Evolutionary conservation across 441 rosid species (phyloP).

Genomic region (Metrosideros polymorpha): DNA sequence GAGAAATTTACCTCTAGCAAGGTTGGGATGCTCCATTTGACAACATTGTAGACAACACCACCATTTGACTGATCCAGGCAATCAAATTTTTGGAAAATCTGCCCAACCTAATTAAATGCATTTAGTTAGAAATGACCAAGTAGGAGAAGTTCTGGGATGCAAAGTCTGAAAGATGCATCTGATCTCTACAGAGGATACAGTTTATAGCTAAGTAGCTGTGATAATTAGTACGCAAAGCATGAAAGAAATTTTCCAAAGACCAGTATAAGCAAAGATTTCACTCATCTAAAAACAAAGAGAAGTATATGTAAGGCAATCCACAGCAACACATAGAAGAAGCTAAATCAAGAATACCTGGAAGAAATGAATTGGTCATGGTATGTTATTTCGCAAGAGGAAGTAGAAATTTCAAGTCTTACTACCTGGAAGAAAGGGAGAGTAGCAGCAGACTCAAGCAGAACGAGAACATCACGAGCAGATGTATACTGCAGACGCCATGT

Average conservation of each 20-base stretch:
- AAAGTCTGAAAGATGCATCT: not conserved
- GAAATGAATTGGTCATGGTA: not conserved
- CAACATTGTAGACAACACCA: constrained; percentile 73
- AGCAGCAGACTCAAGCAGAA: constrained; percentile 78
- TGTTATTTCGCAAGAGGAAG: not conserved
- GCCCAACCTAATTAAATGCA: constrained; percentile 51
- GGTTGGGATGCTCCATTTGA: constrained; percentile 76
- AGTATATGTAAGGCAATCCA: not conserved
- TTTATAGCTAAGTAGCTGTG: not conserved
- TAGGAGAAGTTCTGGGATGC: not conserved
- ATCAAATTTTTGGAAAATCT: constrained; percentile 76
- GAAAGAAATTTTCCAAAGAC: not conserved
- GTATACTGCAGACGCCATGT: constrained; percentile 95
- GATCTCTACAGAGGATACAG: not conserved
- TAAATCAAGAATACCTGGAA: not conserved
- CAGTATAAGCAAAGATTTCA: not conserved
- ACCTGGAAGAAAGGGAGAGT: constrained; percentile 88
- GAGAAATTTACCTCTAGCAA: constrained; percentile 54
- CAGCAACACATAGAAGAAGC: not conserved
- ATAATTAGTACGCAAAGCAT: not conserved
- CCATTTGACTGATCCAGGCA: constrained; percentile 47
- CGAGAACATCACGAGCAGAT: constrained; percentile 83
- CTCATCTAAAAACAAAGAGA: not conserved
- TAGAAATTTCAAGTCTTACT: not conserved
- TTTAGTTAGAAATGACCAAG: not conserved